A percentile compares a stretch with the other conserved stretches of the same genome.
Evolutionary conservation across 169 alveolate species (phyloP).

Genomic region (Besnoitia besnoiti): DNA sequence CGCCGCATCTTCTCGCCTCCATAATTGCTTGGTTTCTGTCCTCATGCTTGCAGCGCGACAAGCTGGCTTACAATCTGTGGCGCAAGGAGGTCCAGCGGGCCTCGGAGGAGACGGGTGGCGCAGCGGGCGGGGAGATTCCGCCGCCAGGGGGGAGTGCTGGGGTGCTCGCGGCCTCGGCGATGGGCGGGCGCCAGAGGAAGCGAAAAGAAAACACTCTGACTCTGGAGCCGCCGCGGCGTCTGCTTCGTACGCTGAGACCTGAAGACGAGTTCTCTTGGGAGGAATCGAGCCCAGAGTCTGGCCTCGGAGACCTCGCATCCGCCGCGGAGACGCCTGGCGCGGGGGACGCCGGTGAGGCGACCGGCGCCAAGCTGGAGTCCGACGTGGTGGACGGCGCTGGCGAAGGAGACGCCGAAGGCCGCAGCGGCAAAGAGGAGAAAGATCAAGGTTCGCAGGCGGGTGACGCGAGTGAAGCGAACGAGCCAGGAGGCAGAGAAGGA

Average conservation of each 20-base stretch:
- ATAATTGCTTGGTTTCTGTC: not conserved
- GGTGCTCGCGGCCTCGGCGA: not conserved
- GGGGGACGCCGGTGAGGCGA: not conserved
- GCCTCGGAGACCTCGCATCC: not conserved
- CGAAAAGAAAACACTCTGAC: not conserved
- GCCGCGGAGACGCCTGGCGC: conserved; percentile 4
- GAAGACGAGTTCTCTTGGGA: conserved; percentile 34
- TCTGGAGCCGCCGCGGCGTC: conserved; percentile 39
- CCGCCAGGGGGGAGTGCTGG: not conserved
- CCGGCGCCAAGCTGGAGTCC: not conserved
- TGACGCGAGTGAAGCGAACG: not conserved
- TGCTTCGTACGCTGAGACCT: not conserved
- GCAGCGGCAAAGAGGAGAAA: not conserved
- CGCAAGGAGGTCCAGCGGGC: conserved; percentile 23
- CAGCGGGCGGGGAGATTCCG: not conserved
- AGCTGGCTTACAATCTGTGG: conserved; percentile 22
- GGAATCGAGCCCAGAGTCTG: not conserved
- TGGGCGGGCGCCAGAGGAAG: conserved; percentile 17
- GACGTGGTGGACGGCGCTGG: not conserved
- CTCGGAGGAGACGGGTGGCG: not conserved
- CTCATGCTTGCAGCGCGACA: conserved; percentile 21
- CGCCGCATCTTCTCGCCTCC: not conserved
- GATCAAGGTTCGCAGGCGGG: not conserved
- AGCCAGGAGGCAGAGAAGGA: not conserved
- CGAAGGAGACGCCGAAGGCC: not conserved